Evolutionary conservation across 1,139 yeast genomes (phyloP), one percentile per base, ranked within the genome.

Genomic region (Suhomyces bribrorum): DNA sequence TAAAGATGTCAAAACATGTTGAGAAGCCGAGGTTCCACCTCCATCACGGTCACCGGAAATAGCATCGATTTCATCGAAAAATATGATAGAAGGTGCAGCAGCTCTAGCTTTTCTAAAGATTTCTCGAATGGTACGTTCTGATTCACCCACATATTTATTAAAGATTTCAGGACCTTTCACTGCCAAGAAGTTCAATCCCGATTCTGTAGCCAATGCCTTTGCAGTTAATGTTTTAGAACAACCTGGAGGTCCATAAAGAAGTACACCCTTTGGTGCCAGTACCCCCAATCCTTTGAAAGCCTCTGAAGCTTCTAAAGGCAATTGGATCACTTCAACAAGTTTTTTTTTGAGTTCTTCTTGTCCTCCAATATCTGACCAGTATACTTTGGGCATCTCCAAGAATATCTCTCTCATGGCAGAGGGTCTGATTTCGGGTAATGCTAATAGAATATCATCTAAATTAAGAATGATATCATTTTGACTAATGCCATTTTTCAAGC

Each of bases 321-420:
- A 69, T 54, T 89, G 96, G 14, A 92, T 92, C 59, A 94, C 94
- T 56, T 92, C 98, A 26, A 77, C 77, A 49, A 92, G 74, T 53
- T 89, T 86, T 44, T 73, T 73, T 55, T 92, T 92, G 41, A 92
- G 72, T 14, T 79, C 83, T 14, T 83, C 82, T 59, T 92, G 97
- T 1, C 99, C 99, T 14, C 98, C 98, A 50, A 92, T 90, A 62
- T 94, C 98, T 11, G 79, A 67, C 98, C 98, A 92, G 47, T 78
- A 75, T 0, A 90, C 95, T 54, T 88, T 86, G 4, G 98, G 97
- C 76, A 90, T 87, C 54, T 92, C 99, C 38, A 92, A 68, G 44
- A 89, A 83, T 40, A 90, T 87, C 56, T 94, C 98, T 43, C 96
- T 76, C 98, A 94, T 92, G 2, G 97, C 98, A 43, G 95, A 86